A percentile compares a stretch with the other conserved stretches of the same genome.
Evolutionary conservation across 129 eudicot species (phyloP).

Genomic region (Lonicera japonica): DNA sequence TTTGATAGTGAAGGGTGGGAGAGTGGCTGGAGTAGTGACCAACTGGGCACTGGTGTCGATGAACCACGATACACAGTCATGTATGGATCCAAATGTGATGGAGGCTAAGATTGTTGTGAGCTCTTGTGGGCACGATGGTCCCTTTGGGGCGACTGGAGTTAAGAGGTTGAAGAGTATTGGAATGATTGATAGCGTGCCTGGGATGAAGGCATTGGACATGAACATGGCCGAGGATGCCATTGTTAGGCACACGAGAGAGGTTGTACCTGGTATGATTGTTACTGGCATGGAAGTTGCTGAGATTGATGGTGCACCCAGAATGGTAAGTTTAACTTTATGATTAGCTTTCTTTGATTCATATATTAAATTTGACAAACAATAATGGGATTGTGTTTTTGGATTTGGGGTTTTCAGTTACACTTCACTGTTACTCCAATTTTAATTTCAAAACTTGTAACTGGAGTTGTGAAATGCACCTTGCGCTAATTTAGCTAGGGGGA

Average conservation of each 20-base stretch:
- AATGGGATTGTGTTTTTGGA: too few relatives aligned
- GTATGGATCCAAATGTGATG: constrained; percentile 85
- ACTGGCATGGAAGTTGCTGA: constrained; percentile 87
- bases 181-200: constrained; percentile 62
- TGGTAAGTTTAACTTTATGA: constrained; percentile 23
- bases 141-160: constrained; percentile 76
- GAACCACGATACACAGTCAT: constrained; percentile 79
- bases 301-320: constrained; percentile 71
- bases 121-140: constrained; percentile 83
- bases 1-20: constrained; percentile 50
- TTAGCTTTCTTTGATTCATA: too few relatives aligned
- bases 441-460: too few relatives aligned
- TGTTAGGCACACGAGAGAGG: constrained; percentile 57
- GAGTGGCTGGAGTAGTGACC: constrained; percentile 58
- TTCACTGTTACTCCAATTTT: too few relatives aligned
- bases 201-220: constrained; percentile 81
- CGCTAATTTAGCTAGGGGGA: too few relatives aligned
- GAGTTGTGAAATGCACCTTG: too few relatives aligned
- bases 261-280: constrained; percentile 76
- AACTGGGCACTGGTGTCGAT: constrained; percentile 50
- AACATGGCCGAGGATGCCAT: constrained; percentile 75
- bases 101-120: constrained; percentile 77
- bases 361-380: too few relatives aligned
- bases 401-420: too few relatives aligned
- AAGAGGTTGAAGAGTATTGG: constrained; percentile 70